Conservation (phyloP, 176 grass and related monocot species). For the Calamus simplicifolius region DNA sequence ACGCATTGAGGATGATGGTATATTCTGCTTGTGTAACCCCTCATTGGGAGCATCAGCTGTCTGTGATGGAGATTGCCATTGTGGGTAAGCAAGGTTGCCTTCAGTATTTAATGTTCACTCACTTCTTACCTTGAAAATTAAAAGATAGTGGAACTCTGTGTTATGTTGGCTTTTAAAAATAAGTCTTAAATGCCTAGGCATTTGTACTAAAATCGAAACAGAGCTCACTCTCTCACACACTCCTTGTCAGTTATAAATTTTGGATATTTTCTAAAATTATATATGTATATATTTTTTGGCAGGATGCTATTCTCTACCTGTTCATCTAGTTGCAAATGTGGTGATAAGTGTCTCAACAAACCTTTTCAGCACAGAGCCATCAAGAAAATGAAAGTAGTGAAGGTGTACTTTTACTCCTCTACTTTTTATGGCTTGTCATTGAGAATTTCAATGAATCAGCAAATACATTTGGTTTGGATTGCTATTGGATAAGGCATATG, state of each 20-base stretch:
- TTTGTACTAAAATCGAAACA: neutral
- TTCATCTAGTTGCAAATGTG: slow-evolving; percentile 79
- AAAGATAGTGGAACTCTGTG: too few relatives aligned
- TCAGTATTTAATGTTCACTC: neutral
- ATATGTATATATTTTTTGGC: slow-evolving; percentile 26
- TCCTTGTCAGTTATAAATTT: too few relatives aligned
- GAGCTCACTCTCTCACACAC: too few relatives aligned
- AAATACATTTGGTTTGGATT: too few relatives aligned
- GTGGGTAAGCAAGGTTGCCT: slow-evolving; percentile 41
- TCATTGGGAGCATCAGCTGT: slow-evolving; percentile 33
- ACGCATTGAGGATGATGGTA: slow-evolving; percentile 78
- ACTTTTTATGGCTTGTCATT: neutral
- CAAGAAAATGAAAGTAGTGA: slow-evolving; percentile 73
- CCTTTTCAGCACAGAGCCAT: slow-evolving; percentile 77
- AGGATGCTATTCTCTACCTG: slow-evolving; percentile 98
- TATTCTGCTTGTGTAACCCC: slow-evolving; percentile 68
- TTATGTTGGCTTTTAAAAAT: too few relatives aligned
- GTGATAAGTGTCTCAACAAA: slow-evolving; percentile 57
- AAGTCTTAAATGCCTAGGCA: too few relatives aligned
- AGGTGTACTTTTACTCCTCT: slow-evolving; percentile 26
- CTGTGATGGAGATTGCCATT: slow-evolving; percentile 82
- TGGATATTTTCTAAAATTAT: slow-evolving; percentile 12
- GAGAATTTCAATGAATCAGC: too few relatives aligned
- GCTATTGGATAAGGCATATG: too few relatives aligned
- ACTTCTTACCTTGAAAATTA: too few relatives aligned